Base-by-base conservation (phyloP, 148 eudicot genomes). In the Diospyros lotus region DNA sequence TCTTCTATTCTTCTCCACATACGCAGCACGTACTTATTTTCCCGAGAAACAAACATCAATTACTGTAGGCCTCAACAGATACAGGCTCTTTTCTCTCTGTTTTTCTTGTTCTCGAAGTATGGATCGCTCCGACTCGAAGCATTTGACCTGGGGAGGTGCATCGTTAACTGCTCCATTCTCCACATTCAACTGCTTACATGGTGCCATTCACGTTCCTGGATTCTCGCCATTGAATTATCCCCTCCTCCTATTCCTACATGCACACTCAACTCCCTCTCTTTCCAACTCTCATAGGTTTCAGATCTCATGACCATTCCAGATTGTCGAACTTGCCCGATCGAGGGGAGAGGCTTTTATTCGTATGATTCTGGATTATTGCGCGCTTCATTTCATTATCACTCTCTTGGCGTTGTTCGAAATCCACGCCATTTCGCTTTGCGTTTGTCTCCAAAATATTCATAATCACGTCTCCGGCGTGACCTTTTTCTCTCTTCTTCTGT, bases 341-440 rank as follows among this genome's bases (percentile, higher is more conserved):
- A 17, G 39, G 45, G 28, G 28, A 28, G 28, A 28, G 28, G 28
- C 28, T 28, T 66, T 28, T 9, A 14, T 12, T 66, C 9, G 42
- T 41, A 14, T 55, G 6, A 9, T 15, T n/a, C 8, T 54, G 17
- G 2, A 11, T 40, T 48, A 40, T 45, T 44, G 28, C 55, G 52
- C 74, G 28, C 28, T 28, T 28, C 28, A 28, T 28, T 28, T 28
- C 28, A 28, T 28, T 28, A 28, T 28, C 28, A 28, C 28, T 28
- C 28, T 28, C 28, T 28, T 28, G 28, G 28, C 28, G 28, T 28
- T 28, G 28, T 28, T 28, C 28, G 28, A 76, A 55, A 76, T 77
- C 79, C 76, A 66, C 72, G 68, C 79, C 78, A 28, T 54, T 69
- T 44, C 17, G 79, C 93, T 89, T 89, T 89, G 90, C 90, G 89